Percentiles rank a stretch among this genome's conserved stretches.
Evolutionary conservation across 75 land plant species (phyloP).

Genomic region (Adiantum capillusveneris): DNA sequence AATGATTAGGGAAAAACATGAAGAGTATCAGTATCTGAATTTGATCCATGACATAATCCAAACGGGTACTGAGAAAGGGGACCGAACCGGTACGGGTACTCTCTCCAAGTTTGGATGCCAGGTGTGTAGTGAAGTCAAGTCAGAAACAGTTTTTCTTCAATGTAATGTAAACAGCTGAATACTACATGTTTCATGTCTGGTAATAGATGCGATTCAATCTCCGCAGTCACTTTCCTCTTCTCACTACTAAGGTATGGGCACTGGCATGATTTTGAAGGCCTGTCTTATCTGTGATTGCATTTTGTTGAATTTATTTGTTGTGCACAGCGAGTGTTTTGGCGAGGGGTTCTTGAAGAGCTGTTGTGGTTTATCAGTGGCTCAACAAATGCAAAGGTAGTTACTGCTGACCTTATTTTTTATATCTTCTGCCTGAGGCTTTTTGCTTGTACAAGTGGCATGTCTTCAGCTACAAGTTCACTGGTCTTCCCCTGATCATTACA

Average conservation of each 20-base stretch:
- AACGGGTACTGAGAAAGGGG: conserved; percentile 62
- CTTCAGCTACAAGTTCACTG: too few species aligned
- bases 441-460: too few species aligned
- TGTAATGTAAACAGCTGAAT: too few species aligned
- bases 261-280: too few species aligned
- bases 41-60: conserved; percentile 72
- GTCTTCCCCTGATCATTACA: too few species aligned
- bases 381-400: conserved; percentile 89
- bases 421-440: too few species aligned
- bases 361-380: conserved; percentile 99
- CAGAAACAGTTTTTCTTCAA: too few species aligned
- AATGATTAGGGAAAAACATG: conserved; percentile 64
- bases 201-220: conserved; percentile 93
- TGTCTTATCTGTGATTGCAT: too few species aligned
- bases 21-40: conserved; percentile 74
- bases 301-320: background rate
- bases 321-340: conserved; percentile 89
- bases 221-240: conserved; percentile 77
- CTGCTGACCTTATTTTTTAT: background rate
- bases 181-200: too few species aligned
- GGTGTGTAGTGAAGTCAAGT: too few species aligned
- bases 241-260: conserved; percentile 75
- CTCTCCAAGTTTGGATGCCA: conserved; percentile 99
- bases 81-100: conserved; percentile 95
- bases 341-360: conserved; percentile 96